Evolutionary conservation across 1,284 basidiomycete genomes (phyloP), one percentile per base, ranked within the genome.

Genomic region (Ustilago hordei): DNA sequence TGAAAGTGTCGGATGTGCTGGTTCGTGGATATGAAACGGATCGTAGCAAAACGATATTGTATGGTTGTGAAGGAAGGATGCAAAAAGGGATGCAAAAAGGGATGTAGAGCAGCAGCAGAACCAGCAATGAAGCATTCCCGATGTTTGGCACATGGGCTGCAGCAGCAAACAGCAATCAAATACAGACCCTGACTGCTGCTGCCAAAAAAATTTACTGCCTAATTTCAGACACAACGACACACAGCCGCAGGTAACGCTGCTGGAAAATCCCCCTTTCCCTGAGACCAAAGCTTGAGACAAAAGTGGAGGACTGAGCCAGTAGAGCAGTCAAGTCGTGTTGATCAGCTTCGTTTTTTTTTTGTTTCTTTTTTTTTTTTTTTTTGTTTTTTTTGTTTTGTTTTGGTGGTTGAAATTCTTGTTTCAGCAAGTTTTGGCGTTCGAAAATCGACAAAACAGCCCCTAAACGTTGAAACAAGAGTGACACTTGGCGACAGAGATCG

Each of bases 131-230:
- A 57, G 60, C 61, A 63, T 63, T 63, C 61, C 3, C 61, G 61
- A 36, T 63, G 54, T 55, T 63, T 63, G 53, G 61, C 60, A 62
- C 34, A 55, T 34, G 53, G 19, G 52, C 23, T 62, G 60, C 60
- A 62, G 60, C 32, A 53, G 48, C 36, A 39, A 60, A 53, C 58
- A 52, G 58, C 45, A 55, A 35, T 8, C 6, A 38, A 17, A 19
- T 9, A 4, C 45, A 50, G 47, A 50, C 47, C 47, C 57, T 52
- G 35, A 47, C 56, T 45, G 23, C 48, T 47, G 43, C n/a, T 15
- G 28, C 23, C 8, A 6, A 13, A 7, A n/a, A 52, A 17, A 12
- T 34, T 53, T 12, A 34, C 50, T 53, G 50, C 41, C 41, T 13
- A 39, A 57, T 57, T 31, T 39, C 17, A 28, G 12, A 31, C 15